Conservation (phyloP, 192 early-diverging fungal species). For the Gonapodya sp. region DNA sequence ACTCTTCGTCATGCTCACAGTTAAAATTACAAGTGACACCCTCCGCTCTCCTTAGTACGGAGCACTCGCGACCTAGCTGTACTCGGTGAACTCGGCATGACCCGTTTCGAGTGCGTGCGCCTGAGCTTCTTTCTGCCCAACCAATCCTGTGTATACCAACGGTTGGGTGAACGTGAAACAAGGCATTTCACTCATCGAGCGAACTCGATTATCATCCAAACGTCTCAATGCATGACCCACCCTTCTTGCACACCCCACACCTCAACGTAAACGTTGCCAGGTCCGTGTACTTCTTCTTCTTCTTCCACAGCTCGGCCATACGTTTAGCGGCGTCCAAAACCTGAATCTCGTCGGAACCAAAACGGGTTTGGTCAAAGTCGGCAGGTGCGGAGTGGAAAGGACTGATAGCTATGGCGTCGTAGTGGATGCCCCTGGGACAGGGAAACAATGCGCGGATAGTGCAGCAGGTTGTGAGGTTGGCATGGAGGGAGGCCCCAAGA, state of each 20-base stretch:
- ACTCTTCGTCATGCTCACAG: too few species aligned
- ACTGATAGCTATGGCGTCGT: constrained; percentile 64
- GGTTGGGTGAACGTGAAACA: not conserved
- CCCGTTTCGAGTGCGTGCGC: not conserved
- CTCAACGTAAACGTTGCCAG: not conserved
- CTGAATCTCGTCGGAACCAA: constrained; percentile 23
- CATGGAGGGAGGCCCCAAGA: too few species aligned
- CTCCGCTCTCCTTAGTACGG: too few species aligned
- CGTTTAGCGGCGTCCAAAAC: constrained; percentile 25
- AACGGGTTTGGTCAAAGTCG: constrained; percentile 69
- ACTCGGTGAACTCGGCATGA: constrained; percentile 5
- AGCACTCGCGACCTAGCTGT: not conserved
- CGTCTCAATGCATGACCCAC: not conserved
- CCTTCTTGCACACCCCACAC: constrained; percentile 12
- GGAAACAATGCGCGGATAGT: not conserved
- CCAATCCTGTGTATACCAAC: not conserved
- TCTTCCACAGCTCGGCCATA: constrained; percentile 31
- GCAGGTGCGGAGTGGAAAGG: constrained; percentile 35
- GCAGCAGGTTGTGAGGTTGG: too few species aligned
- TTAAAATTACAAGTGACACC: too few species aligned
- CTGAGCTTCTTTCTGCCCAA: not conserved
- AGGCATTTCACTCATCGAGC: too few species aligned
- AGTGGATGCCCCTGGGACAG: constrained; percentile 48
- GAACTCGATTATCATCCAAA: not conserved
- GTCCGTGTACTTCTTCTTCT: constrained; percentile 2